Conservation (phyloP, 441 rosid genomes). For the Pelargonium fulgidum region DNA sequence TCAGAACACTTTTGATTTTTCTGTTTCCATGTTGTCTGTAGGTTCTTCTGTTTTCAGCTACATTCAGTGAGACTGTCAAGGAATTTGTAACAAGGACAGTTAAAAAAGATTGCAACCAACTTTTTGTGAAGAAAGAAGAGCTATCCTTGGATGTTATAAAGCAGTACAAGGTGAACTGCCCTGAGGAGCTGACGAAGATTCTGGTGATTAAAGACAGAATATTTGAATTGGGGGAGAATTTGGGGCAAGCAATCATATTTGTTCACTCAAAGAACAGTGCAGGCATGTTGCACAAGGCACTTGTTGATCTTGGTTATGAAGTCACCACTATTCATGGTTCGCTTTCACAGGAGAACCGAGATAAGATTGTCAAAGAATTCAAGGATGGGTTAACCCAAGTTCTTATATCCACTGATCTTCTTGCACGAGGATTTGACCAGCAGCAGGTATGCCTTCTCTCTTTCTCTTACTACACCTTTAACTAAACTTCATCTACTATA, state of each 20-base stretch:
- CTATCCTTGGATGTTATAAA: slow-evolving; percentile 74
- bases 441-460: slow-evolving; percentile 45
- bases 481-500: neutral
- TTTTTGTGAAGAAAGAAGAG: slow-evolving; percentile 82
- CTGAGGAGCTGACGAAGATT: slow-evolving; percentile 65
- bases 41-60: slow-evolving; percentile 94
- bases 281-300: slow-evolving; percentile 47
- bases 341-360: slow-evolving; percentile 52
- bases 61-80: slow-evolving; percentile 78
- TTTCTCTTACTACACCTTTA: neutral
- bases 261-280: slow-evolving; percentile 64
- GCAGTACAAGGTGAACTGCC: slow-evolving; percentile 82
- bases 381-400: slow-evolving; percentile 85
- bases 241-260: slow-evolving; percentile 86
- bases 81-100: slow-evolving; percentile 60
- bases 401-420: slow-evolving; percentile 82
- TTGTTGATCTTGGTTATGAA: slow-evolving; percentile 62
- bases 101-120: slow-evolving; percentile 61
- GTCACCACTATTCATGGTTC: slow-evolving; percentile 85
- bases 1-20: slow-evolving; percentile 4
- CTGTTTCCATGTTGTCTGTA: slow-evolving; percentile 27
- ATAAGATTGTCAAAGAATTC: slow-evolving; percentile 79
- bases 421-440: slow-evolving; percentile 94
- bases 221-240: slow-evolving; percentile 68
- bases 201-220: slow-evolving; percentile 71